Evolutionary conservation across 441 rosid genomes (phyloP).

Genomic region (Pelargonium myrrhifolium): DNA sequence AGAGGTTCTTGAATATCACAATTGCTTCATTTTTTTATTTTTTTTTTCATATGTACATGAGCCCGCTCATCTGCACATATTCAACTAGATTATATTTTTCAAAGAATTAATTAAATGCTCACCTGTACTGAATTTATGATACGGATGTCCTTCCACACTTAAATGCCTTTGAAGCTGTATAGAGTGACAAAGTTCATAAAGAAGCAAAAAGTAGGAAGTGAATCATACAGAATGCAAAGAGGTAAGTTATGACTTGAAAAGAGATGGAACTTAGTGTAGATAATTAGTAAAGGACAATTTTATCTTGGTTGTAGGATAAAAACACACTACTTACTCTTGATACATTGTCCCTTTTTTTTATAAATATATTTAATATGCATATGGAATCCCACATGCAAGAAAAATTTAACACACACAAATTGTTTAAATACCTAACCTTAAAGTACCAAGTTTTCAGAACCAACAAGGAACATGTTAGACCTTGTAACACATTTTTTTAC

Average conservation of each 20-base stretch:
- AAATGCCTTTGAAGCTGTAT: constrained; percentile 74
- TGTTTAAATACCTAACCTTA: not conserved
- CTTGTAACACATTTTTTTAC: too few relatives aligned
- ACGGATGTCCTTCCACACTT: constrained; percentile 68
- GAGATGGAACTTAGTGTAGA: not conserved
- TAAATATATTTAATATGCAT: not conserved
- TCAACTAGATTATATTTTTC: not conserved
- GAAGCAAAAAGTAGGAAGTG: constrained; percentile 6
- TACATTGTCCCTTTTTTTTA: not conserved
- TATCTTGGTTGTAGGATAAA: not conserved
- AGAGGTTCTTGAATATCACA: not conserved
- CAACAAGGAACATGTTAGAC: not conserved
- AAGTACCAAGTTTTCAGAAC: not conserved
- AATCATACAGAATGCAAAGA: not conserved
- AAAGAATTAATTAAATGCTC: constrained; percentile 8
- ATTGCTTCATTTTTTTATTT: not conserved
- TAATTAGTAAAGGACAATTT: not conserved
- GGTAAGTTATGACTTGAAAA: not conserved
- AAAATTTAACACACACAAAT: not conserved
- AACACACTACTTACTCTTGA: not conserved
- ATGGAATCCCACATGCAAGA: not conserved
- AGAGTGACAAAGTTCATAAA: constrained; percentile 5
- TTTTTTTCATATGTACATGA: not conserved
- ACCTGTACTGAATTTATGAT: constrained; percentile 91
- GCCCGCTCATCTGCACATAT: not conserved